phyloP scores from a whole-genome alignment of 2,329 filamentous ascomycete species.

The Dichotomopilus funicola region DNA sequence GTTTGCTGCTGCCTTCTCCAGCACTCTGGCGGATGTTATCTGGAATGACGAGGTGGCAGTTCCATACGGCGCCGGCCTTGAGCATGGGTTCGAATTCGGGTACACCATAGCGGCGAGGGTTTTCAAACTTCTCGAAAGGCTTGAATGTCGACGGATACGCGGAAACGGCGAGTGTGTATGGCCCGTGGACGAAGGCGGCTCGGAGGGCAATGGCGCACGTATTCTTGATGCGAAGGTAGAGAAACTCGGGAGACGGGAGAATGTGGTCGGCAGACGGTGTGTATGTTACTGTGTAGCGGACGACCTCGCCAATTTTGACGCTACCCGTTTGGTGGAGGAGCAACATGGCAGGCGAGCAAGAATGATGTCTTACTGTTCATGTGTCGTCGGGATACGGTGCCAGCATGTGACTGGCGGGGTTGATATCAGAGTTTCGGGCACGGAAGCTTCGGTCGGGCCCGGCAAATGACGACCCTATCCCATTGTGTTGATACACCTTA shows the following conservation, averaged over 20 bases:
- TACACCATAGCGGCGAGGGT: conserved; percentile 63
- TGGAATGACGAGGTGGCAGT: conserved; percentile 71
- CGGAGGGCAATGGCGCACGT: conserved; percentile 83
- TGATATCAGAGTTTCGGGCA: neutral
- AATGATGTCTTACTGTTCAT: neutral
- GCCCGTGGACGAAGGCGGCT: conserved; percentile 92
- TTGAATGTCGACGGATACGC: conserved; percentile 80
- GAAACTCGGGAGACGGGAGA: conserved; percentile 71
- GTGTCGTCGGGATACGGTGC: neutral
- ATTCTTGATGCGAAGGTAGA: conserved; percentile 87
- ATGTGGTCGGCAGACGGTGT: conserved; percentile 84
- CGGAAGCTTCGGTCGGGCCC: conserved; percentile 6
- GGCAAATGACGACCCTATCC: conserved; percentile 3
- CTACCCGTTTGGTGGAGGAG: conserved; percentile 84
- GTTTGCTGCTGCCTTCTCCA: conserved; percentile 44
- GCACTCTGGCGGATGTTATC: conserved; percentile 66
- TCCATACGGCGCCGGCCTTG: conserved; percentile 87
- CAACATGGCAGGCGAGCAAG: conserved; percentile 55
- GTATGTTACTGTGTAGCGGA: conserved; percentile 89
- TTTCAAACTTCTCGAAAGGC: conserved; percentile 70
- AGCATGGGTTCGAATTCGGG: conserved; percentile 95
- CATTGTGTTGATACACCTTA: conserved; percentile 1
- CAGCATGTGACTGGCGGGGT: neutral
- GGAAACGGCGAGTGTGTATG: conserved; percentile 82
- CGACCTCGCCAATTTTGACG: conserved; percentile 90